Base-by-base conservation (phyloP, 2,329 filamentous ascomycete genomes). In the Aspergillus arachidicola region DNA sequence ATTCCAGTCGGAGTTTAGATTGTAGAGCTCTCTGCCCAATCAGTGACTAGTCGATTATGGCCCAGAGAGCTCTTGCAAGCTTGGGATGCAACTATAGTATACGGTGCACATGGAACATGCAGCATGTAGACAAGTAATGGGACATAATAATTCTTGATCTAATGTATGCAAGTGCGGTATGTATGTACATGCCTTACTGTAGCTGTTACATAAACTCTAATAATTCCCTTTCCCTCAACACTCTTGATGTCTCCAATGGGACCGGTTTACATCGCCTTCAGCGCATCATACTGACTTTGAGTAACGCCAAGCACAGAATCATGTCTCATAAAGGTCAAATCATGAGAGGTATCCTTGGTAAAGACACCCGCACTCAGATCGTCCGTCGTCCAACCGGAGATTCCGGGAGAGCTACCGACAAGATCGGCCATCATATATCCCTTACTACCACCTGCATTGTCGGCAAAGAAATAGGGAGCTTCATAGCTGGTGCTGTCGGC, bases 401-500 rank as follows among this genome's bases (percentile, higher is more conserved):
- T 26, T 1, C 65, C 65, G 1, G 65, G 64, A 19, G 32, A 26
- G 28, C 54, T 59, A 6, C 64, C 65, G 1, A 67, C 65, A 3
- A 28, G 36, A 21, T 67, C 65, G 43, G 57, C 59, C 1, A 62
- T 14, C 10, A 67, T 32, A 57, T 65, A 67, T 21, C 61, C 61
- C 57, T 66, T 62, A 6, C 55, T 54, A 6, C 58, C 34, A 11
- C 59, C 41, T 4, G 51, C 26, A 28, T 67, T 67, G 36, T 67
- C 65, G 57, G 61, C 62, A 36, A 67, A 59, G 36, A 64, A 59
- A 51, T 67, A 67, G 23, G 65, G 65, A 2, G 55, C 65, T 32
- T 67, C 65, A 11, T 59, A 67, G 48, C 59, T 55, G 2, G 36
- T 30, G 16, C 63, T 65, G 43, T 64, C 45, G 23, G 60, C 46